Evolutionary conservation across 1,139 yeast genomes (phyloP).

Genomic region (Taiozyma sp.): DNA sequence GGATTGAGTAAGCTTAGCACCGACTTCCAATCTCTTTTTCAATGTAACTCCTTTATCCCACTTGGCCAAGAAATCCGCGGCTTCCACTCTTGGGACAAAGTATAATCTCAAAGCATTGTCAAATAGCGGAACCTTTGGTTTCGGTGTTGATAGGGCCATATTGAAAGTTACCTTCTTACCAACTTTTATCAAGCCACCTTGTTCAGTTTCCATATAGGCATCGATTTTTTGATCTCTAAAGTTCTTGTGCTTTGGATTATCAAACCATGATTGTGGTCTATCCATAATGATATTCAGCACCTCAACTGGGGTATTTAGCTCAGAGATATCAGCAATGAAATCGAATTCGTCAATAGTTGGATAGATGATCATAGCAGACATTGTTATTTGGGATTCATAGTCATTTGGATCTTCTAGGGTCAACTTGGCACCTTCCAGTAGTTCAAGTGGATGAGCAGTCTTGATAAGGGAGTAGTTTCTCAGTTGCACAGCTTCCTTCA

Average conservation of each 20-base stretch:
- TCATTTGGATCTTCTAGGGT: constrained; percentile 67
- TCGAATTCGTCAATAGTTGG: constrained; percentile 87
- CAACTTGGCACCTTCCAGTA: constrained; percentile 30
- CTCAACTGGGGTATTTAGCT: constrained; percentile 57
- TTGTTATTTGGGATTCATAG: constrained; percentile 68
- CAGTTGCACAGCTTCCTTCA: constrained; percentile 47
- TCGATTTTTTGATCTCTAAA: constrained; percentile 58
- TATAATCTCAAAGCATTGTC: constrained; percentile 71
- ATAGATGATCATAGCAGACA: constrained; percentile 77
- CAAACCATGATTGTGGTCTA: constrained; percentile 70
- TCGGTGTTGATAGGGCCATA: constrained; percentile 54
- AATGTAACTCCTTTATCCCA: constrained; percentile 69
- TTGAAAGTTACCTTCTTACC: constrained; percentile 72
- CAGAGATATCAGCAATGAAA: constrained; percentile 68
- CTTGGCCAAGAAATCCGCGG: constrained; percentile 55
- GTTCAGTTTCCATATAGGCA: constrained; percentile 72
- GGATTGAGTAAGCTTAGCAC: neutral
- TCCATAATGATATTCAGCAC: constrained; percentile 50
- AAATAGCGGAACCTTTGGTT: constrained; percentile 69
- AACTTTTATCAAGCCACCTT: constrained; percentile 82
- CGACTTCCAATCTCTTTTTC: constrained; percentile 33
- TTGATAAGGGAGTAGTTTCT: constrained; percentile 48
- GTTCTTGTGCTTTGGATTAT: constrained; percentile 52
- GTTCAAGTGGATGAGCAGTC: constrained; percentile 42
- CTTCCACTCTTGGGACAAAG: constrained; percentile 70